Evolutionary conservation across 306 rosid species (phyloP).

Genomic region (Prunus kanzakura): DNA sequence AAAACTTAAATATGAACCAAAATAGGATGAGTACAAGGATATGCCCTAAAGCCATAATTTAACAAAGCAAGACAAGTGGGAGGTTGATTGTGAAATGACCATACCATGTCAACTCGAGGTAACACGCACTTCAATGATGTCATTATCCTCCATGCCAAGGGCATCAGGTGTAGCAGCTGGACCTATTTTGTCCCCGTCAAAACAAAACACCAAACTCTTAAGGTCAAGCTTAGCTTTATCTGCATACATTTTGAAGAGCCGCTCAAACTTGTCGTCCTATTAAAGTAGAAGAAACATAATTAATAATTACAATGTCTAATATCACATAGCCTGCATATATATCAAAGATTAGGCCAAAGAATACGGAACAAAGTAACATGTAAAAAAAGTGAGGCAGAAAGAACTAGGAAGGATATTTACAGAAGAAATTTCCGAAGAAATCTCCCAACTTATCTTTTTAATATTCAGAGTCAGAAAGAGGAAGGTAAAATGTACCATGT

Average conservation of each 20-base stretch:
- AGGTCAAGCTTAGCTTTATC: conserved; percentile 60
- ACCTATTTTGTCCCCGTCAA: conserved; percentile 82
- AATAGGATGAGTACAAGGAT: neutral
- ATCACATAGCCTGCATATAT: neutral
- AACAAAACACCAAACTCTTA: conserved; percentile 51
- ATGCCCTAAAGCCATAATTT: neutral
- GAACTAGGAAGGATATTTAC: neutral
- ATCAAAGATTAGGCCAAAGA: neutral
- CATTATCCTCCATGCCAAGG: conserved; percentile 85
- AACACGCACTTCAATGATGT: conserved; percentile 75
- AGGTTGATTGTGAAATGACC: neutral
- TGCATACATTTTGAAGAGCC: conserved; percentile 69
- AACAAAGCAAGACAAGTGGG: neutral
- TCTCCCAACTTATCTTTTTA: neutral
- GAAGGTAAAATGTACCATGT: neutral
- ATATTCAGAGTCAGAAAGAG: neutral
- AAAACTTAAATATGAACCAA: neutral
- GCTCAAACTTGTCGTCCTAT: conserved; percentile 85
- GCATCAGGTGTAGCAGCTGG: conserved; percentile 56
- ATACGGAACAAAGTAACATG: too few relatives aligned
- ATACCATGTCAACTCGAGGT: conserved; percentile 54
- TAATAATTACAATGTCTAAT: neutral
- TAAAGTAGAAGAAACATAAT: conserved; percentile 6
- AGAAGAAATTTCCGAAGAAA: neutral
- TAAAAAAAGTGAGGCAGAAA: too few relatives aligned